Evolutionary conservation across 148 eudicot genomes (phyloP).

Genomic region (Persicaria maculosa): DNA sequence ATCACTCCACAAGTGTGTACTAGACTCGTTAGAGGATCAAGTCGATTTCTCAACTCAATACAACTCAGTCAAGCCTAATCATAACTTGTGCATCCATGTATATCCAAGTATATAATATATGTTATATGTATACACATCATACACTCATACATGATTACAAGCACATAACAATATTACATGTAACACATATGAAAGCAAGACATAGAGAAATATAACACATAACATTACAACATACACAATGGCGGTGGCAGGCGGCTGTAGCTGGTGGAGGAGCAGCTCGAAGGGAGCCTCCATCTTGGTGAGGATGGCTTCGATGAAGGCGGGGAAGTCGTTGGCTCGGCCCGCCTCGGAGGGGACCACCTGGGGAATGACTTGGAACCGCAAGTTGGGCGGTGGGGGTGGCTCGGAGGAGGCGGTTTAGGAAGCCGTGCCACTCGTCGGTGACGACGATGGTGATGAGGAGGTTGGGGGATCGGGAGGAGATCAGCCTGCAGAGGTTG

Average conservation of each 20-base stretch:
- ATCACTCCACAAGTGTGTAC: too few species aligned
- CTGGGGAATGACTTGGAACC: constrained; percentile 39
- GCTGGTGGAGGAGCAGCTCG: constrained; percentile 36
- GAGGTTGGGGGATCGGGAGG: constrained; percentile 4
- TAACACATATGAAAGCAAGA: too few species aligned
- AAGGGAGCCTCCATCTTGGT: constrained; percentile 46
- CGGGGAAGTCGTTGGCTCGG: constrained; percentile 31
- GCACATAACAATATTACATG: too few species aligned
- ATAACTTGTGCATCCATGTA: too few species aligned
- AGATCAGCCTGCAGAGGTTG: constrained; percentile 42
- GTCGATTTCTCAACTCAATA: too few species aligned
- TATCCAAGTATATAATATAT: too few species aligned
- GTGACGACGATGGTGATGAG: constrained; percentile 37
- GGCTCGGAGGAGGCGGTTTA: constrained; percentile 30
- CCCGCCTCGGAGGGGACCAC: constrained; percentile 51
- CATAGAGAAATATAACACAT: too few species aligned
- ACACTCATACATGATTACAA: too few species aligned
- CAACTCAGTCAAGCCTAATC: too few species aligned
- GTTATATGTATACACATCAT: too few species aligned
- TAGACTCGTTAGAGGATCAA: too few species aligned
- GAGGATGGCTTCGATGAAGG: constrained; percentile 27
- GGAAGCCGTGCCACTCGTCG: constrained; percentile 45
- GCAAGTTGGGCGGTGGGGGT: constrained; percentile 23
- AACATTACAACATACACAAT: too few species aligned
- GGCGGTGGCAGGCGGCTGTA: constrained; percentile 27